Conservation (phyloP, 768 basidiomycete species). For the Leccinum barrowsii region DNA sequence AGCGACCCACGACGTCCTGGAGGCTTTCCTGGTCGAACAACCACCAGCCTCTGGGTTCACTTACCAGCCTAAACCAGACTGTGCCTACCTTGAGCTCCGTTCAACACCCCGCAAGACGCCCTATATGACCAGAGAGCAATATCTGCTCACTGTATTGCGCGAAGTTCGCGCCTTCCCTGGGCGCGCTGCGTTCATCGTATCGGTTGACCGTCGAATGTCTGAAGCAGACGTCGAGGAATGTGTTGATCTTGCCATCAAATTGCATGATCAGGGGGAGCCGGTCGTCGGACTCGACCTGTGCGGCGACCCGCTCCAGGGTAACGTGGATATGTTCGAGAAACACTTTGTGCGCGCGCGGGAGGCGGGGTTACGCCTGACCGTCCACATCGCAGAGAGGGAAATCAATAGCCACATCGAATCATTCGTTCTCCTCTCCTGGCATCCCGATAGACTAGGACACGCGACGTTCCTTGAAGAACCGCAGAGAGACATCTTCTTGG, state of each 20-base stretch:
- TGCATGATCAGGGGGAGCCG: conserved; percentile 55
- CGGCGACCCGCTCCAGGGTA: conserved; percentile 65
- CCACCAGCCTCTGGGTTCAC: conserved; percentile 27
- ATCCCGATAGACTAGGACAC: conserved; percentile 71
- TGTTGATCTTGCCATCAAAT: conserved; percentile 49
- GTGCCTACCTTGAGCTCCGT: conserved; percentile 78
- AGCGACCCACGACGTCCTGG: conserved; percentile 64
- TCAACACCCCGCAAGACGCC: conserved; percentile 64
- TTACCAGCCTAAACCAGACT: conserved; percentile 44
- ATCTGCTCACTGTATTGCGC: conserved; percentile 62
- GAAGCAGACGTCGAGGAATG: conserved; percentile 49
- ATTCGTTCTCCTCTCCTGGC: conserved; percentile 52
- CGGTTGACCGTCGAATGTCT: conserved; percentile 71
- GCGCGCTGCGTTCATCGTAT: conserved; percentile 62
- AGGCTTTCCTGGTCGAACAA: conserved; percentile 46
- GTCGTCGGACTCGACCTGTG: conserved; percentile 81
- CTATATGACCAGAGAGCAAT: conserved; percentile 55
- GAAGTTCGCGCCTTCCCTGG: conserved; percentile 59
- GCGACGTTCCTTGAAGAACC: conserved; percentile 75
- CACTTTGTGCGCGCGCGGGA: conserved; percentile 53
- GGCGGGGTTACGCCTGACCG: conserved; percentile 66
- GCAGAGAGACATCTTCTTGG: conserved; percentile 47
- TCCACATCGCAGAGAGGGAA: conserved; percentile 87
- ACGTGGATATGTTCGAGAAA: conserved; percentile 47
- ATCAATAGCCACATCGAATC: conserved; percentile 55